phyloP scores from a whole-genome alignment of 768 basidiomycete genomes.

The Rhizopogon vesiculosus region DNA sequence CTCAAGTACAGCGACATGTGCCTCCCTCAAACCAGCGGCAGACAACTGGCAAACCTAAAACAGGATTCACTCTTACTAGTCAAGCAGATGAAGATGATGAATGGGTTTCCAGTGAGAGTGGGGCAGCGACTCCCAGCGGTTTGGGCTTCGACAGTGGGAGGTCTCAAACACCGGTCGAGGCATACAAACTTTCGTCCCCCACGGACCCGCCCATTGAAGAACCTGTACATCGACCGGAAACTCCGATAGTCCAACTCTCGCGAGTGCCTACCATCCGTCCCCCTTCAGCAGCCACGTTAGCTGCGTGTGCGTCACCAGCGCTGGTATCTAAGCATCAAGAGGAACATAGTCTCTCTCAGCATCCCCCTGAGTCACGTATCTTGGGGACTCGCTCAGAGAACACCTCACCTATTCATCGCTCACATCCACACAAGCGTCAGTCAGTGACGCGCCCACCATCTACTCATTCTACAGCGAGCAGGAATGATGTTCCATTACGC shows the following conservation, averaged over 20 bases:
- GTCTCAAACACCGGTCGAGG: conserved; percentile 25
- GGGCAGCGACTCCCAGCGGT: conserved; percentile 60
- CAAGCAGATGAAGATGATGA: conserved; percentile 57
- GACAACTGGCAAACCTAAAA: conserved; percentile 34
- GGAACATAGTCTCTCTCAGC: conserved; percentile 10
- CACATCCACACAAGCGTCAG: conserved; percentile 34
- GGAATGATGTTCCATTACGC: conserved; percentile 38
- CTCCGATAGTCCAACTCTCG: conserved; percentile 27
- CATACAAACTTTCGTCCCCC: conserved; percentile 11
- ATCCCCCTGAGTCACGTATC: conserved; percentile 14
- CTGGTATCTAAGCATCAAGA: conserved; percentile 11
- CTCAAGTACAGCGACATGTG: conserved; percentile 22
- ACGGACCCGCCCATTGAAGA: conserved; percentile 13
- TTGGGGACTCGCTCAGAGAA: conserved; percentile 33
- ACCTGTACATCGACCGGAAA: conserved; percentile 18
- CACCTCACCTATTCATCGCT: conserved; percentile 34
- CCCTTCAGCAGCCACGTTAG: conserved; percentile 8
- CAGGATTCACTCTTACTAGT: conserved; percentile 56
- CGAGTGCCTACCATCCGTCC: conserved; percentile 29
- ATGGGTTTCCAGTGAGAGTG: conserved; percentile 78
- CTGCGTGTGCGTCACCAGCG: conserved; percentile 13
- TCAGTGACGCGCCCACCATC: conserved; percentile 58
- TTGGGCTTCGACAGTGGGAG: conserved; percentile 38
- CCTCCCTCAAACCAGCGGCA: conserved; percentile 23
- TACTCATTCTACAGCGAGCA: conserved; percentile 47